Percentiles rank a stretch among this genome's conserved stretches.
Evolutionary conservation across 2,329 filamentous ascomycete genomes (phyloP).

Genomic region (Pseudogymnoascus sp.): DNA sequence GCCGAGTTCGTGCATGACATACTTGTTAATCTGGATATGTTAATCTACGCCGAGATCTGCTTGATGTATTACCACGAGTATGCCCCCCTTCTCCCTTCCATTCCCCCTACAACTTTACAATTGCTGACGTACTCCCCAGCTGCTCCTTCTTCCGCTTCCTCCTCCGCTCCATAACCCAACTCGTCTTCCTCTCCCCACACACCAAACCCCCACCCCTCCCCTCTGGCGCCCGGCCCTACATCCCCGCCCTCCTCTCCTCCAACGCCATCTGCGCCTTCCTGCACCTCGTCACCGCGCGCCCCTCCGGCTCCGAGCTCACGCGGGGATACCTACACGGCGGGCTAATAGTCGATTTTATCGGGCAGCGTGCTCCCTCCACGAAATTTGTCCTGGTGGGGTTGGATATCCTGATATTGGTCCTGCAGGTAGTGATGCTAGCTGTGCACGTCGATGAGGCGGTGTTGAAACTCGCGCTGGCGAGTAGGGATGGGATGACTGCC

Average conservation of each 20-base stretch:
- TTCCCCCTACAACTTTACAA: background rate
- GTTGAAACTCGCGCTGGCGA: constrained; percentile 32
- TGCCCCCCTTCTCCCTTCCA: constrained; percentile 20
- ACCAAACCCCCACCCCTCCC: constrained; percentile 44
- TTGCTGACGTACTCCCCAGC: constrained; percentile 31
- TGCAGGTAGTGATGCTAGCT: constrained; percentile 58
- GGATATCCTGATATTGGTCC: constrained; percentile 46
- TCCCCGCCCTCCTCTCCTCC: constrained; percentile 49
- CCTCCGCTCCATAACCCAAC: constrained; percentile 50
- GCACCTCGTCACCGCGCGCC: constrained; percentile 48
- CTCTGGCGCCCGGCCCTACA: constrained; percentile 45
- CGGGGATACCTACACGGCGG: constrained; percentile 61
- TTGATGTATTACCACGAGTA: constrained; percentile 65
- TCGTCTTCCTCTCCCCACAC: constrained; percentile 55
- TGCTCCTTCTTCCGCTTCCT: constrained; percentile 57
- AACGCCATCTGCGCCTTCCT: constrained; percentile 53
- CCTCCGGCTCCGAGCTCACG: constrained; percentile 50
- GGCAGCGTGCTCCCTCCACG: constrained; percentile 54
- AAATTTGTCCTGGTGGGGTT: constrained; percentile 46
- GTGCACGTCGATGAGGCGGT: constrained; percentile 53
- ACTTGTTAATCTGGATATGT: constrained; percentile 51
- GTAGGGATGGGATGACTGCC: constrained; percentile 9
- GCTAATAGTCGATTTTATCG: constrained; percentile 59
- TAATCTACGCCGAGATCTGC: constrained; percentile 57
- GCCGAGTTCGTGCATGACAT: constrained; percentile 50